Conservation (phyloP, 345 rosid genomes). For the Mangifera indica region DNA sequence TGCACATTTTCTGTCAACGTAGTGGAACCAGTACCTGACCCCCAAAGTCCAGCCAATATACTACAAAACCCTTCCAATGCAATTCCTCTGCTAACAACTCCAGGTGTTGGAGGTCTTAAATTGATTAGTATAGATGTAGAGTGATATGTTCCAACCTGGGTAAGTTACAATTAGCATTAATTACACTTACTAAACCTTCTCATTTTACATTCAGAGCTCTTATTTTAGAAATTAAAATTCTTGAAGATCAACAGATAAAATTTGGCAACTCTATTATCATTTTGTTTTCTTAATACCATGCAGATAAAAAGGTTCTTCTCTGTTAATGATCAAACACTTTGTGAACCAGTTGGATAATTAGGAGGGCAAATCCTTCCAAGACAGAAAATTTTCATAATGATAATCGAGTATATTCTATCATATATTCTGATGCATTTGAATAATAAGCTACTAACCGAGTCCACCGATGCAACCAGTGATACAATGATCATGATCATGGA, state of each 20-base stretch:
- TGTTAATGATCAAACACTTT: not conserved
- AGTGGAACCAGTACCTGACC: constrained; percentile 84
- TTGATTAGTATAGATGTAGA: constrained; percentile 61
- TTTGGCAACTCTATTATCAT: not conserved
- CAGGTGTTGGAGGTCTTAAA: constrained; percentile 72
- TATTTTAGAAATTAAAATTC: not conserved
- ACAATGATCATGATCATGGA: constrained; percentile 79
- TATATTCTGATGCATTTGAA: constrained; percentile 6
- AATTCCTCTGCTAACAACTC: constrained; percentile 90
- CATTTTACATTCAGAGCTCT: not conserved
- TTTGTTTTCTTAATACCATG: not conserved
- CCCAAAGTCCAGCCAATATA: constrained; percentile 92
- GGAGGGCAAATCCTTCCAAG: not conserved
- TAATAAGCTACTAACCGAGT: constrained; percentile 62
- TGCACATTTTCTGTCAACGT: constrained; percentile 85
- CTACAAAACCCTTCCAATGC: constrained; percentile 94
- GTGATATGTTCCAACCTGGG: constrained; percentile 86
- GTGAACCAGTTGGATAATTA: not conserved
- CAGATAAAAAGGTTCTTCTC: not conserved
- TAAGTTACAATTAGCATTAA: constrained; percentile 9
- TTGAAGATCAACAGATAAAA: not conserved
- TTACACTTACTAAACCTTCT: not conserved
- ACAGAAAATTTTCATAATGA: not conserved
- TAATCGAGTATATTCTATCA: not conserved
- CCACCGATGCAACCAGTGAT: constrained; percentile 86